A percentile compares a stretch with the other conserved stretches of the same genome.
These are phyloP conservation scores for Nephelium lappaceum DNA, from an alignment of 345 rosid genomes.

Conservation along the genomic window DNA sequence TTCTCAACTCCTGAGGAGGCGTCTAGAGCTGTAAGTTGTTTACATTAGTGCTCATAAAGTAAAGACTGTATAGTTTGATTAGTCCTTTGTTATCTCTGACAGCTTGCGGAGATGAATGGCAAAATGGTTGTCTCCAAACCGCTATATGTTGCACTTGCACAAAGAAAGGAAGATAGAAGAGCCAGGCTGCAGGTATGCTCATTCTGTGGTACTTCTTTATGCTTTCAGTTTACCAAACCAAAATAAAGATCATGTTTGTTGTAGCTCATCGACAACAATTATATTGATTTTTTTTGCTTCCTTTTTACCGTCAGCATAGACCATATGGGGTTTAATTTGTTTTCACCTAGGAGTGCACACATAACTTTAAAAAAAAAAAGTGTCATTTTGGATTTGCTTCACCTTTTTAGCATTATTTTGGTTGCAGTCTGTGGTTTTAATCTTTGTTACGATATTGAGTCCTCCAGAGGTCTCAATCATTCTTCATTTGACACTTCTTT, in stretches of 20 bases:
- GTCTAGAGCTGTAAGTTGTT: constrained; percentile 70
- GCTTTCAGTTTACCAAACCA: background rate
- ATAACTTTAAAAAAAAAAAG: background rate
- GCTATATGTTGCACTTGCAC: constrained; percentile 92
- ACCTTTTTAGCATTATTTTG: background rate
- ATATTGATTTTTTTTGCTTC: background rate
- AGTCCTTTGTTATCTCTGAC: constrained; percentile 15
- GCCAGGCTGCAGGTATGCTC: constrained; percentile 81
- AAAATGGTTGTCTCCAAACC: constrained; percentile 92
- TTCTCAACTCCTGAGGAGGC: constrained; percentile 86
- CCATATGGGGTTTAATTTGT: background rate
- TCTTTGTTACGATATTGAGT: background rate
- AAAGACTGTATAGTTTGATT: constrained; percentile 17
- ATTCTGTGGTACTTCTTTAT: background rate
- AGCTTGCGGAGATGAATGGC: constrained; percentile 86
- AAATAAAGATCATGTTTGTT: background rate
- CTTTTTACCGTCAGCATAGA: background rate
- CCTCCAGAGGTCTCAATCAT: background rate
- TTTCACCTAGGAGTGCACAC: background rate
- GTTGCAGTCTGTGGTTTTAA: too few species aligned
- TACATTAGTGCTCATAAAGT: background rate
- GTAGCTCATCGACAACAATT: background rate
- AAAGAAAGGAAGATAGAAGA: constrained; percentile 90
- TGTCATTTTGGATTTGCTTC: background rate
- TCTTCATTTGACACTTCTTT: background rate